Evolutionary conservation across 148 eudicot species (phyloP).

Genomic region (Diospyros lotus): DNA sequence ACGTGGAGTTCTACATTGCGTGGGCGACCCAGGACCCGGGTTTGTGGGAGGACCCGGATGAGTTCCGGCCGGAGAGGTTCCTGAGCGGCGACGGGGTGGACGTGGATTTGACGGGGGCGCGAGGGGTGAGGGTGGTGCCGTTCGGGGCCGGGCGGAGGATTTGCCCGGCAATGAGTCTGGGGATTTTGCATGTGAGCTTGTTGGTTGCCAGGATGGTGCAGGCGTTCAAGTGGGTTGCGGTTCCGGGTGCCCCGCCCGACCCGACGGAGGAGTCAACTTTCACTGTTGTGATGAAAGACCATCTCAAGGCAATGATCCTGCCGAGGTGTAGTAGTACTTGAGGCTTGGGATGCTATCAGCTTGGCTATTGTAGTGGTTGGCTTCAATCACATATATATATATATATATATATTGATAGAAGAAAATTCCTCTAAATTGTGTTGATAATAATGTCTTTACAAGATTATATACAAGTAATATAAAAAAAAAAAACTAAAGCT

Average conservation of each 20-base stretch:
- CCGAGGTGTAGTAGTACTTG: constrained; percentile 32
- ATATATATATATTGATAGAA: no score
- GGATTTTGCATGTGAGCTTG: constrained; percentile 56
- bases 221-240: constrained; percentile 69
- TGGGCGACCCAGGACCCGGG: constrained; percentile 79
- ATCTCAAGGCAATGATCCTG: constrained; percentile 70
- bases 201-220: constrained; percentile 88
- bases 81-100: constrained; percentile 68
- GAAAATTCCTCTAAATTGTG: no score
- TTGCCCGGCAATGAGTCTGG: constrained; percentile 85
- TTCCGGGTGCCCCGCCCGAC: constrained; percentile 70
- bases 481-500: no score
- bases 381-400: no score
- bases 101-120: constrained; percentile 75
- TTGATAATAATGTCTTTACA: no score
- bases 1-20: constrained; percentile 88
- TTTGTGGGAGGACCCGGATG: constrained; percentile 60
- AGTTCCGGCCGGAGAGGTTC: constrained; percentile 77
- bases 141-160: constrained; percentile 92
- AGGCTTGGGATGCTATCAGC: no score
- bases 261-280: constrained; percentile 95
- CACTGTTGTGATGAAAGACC: constrained; percentile 84
- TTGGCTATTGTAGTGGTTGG: neutral
- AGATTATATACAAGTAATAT: no score
- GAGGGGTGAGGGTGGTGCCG: constrained; percentile 70